Evolutionary conservation across 345 rosid genomes (phyloP).

Genomic region (Brassica incana): DNA sequence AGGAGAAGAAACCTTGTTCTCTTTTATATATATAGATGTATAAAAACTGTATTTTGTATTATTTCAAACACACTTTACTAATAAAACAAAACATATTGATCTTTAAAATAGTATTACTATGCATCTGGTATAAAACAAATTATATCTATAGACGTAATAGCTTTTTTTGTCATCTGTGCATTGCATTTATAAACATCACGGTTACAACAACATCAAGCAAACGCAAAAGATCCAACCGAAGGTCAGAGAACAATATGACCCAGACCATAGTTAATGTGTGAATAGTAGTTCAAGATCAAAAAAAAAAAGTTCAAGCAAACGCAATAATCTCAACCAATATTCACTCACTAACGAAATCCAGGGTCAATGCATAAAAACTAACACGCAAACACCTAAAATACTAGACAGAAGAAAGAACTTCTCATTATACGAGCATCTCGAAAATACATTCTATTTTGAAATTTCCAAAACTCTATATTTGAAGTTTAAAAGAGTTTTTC

Average conservation of each 20-base stretch:
- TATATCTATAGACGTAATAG: background rate
- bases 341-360: background rate
- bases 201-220: background rate
- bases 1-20: no score
- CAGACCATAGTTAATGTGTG: background rate
- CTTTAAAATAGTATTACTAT: background rate
- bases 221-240: background rate
- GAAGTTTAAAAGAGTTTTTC: no score
- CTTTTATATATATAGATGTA: no score
- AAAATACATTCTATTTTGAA: no score
- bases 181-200: background rate
- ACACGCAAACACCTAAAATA: background rate
- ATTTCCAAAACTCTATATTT: no score
- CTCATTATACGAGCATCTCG: no score
- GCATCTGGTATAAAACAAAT: background rate
- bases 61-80: background rate
- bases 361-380: background rate
- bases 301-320: background rate
- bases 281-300: background rate
- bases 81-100: background rate
- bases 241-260: background rate
- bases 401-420: background rate
- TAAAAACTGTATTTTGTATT: background rate
- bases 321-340: background rate
- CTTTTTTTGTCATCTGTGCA: background rate